Evolutionary conservation across 805 yeast genomes (phyloP), one percentile per base, ranked within the genome.

Genomic region (Saturnispora besseyi): DNA sequence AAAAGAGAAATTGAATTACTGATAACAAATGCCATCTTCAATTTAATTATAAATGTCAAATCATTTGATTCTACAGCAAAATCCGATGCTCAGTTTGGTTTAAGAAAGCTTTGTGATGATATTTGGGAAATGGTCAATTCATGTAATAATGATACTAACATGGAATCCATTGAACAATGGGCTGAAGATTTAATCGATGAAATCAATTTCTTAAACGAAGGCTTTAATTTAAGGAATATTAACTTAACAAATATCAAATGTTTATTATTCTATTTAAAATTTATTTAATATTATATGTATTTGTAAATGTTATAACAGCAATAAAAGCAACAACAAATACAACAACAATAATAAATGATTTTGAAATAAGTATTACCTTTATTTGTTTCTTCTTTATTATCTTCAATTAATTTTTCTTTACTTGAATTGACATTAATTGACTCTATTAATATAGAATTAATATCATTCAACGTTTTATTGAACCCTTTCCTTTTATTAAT

Each of bases 1-100:
- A 63, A 65, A 51, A 59, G 70, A 36, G 64, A 68, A 49, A 64
- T 70, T 4, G 75, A 73, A 51, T 45, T 67, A 18, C 42, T 64
- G 9, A 56, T 69, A 4, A 52, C 65, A 10, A 49, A 57, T 6
- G 53, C 58, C 1, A 44, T 69, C 9, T 48, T 52, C n/a, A 29
- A 48, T 3, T 41, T 40, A 6, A 55, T 65, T 3, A 49, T 62
- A n/a, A 37, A 48, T 5, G 34, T 45, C 24, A 33, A 42, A 5
- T 24, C 24, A 6, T 63, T 55, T 41, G 51, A 48, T 36, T 18
- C 15, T 9, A 15, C 30, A 2, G 43, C 51, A 4, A 64, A 61
- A 34, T 59, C 59, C 26, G 49, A 41, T 8, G 61, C 63, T 9
- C 56, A 53, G n/a, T 26, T 12, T 3, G 28, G 37, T 1, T 22